Conservation (phyloP, 768 basidiomycete genomes). For the Amanita pallidorosea region DNA sequence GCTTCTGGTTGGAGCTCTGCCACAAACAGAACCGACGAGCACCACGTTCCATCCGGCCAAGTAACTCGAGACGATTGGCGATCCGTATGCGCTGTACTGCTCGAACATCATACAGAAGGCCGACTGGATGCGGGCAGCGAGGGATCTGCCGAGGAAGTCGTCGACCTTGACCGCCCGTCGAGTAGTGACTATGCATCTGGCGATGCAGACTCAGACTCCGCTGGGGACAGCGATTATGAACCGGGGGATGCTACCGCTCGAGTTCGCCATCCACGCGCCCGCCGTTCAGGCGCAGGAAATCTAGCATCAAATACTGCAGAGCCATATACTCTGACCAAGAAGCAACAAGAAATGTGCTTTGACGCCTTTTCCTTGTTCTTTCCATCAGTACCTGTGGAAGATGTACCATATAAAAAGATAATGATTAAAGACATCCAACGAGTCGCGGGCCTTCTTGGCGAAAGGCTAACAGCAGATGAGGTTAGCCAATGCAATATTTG, state of each 20-base stretch:
- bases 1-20: conserved; percentile 55
- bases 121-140: conserved; percentile 15
- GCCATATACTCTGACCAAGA: conserved; percentile 27
- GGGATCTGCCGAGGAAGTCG: conserved; percentile 13
- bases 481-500: conserved; percentile 23
- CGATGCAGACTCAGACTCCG: conserved; percentile 13
- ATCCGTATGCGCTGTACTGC: conserved; percentile 65
- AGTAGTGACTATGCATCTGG: conserved; percentile 9
- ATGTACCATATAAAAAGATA: conserved; percentile 42
- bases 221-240: conserved; percentile 17
- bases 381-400: conserved; percentile 34
- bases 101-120: conserved; percentile 32
- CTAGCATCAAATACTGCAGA: conserved; percentile 1
- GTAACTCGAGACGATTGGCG: conserved; percentile 69
- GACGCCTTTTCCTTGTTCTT: conserved; percentile 69
- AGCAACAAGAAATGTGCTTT: conserved; percentile 44
- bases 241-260: conserved; percentile 13
- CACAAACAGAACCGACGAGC: conserved; percentile 10
- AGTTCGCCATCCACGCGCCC: conserved; percentile 9
- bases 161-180: conserved; percentile 13
- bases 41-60: conserved; percentile 11
- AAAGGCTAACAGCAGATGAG: conserved; percentile 67
- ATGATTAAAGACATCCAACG: conserved; percentile 57
- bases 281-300: conserved; percentile 5
- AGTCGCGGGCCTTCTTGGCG: conserved; percentile 52